Evolutionary conservation across 306 rosid species (phyloP).

Genomic region (Benincasa hispida): DNA sequence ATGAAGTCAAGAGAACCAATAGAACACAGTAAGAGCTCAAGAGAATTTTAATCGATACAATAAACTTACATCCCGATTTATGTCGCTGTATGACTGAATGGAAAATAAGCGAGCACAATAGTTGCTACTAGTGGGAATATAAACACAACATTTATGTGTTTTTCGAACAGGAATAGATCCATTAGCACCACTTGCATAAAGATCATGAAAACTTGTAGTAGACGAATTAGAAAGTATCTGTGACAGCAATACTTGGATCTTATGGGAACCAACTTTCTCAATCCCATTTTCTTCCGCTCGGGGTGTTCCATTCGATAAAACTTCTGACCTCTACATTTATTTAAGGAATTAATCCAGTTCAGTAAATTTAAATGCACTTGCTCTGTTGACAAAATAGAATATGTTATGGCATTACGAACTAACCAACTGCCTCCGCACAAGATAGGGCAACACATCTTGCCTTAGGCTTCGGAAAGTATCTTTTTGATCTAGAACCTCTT

Average conservation of each 20-base stretch:
- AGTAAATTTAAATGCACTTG: not conserved
- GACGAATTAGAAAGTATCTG: conserved; percentile 75
- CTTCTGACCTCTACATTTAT: conserved; percentile 62
- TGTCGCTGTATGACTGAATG: conserved; percentile 77
- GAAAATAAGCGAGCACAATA: conserved; percentile 84
- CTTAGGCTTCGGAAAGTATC: conserved; percentile 62
- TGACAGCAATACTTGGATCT: conserved; percentile 47
- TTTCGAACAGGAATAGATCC: conserved; percentile 33
- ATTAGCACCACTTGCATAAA: conserved; percentile 29
- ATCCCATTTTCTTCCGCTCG: conserved; percentile 70
- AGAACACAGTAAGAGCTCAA: not conserved
- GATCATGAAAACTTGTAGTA: conserved; percentile 56
- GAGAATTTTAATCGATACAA: conserved; percentile 8
- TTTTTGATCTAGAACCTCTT: conserved; percentile 65
- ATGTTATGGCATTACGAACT: conserved; percentile 30
- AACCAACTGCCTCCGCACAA: conserved; percentile 91
- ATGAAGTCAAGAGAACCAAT: not conserved
- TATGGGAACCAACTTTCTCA: conserved; percentile 47
- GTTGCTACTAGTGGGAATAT: conserved; percentile 61
- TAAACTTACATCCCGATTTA: conserved; percentile 84
- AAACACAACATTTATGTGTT: conserved; percentile 91
- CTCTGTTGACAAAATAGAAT: conserved; percentile 11
- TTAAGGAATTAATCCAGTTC: conserved; percentile 14
- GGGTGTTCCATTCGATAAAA: conserved; percentile 36
- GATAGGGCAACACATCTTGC: conserved; percentile 87